Percentiles rank a stretch among this genome's conserved stretches.
phyloP scores from a whole-genome alignment of 805 yeast genomes.

The Pichia paraexigua region DNA sequence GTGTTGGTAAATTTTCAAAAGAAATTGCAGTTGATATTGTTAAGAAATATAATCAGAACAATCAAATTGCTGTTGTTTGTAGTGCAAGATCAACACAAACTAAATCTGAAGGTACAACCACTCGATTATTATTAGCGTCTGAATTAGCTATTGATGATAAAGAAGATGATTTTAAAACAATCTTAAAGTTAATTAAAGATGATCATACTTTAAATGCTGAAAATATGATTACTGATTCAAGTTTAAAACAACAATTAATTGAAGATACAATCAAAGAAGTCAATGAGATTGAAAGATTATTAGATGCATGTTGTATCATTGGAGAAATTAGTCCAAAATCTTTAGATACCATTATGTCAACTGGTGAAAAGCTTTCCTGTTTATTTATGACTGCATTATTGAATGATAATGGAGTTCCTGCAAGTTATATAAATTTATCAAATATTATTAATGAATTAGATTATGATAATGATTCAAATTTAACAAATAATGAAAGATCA shows the following conservation, averaged over 20 bases:
- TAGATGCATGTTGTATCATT: conserved; percentile 82
- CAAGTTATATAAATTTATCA: conserved; percentile 74
- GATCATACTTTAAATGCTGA: conserved; percentile 78
- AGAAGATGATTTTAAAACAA: conserved; percentile 40
- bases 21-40: conserved; percentile 82
- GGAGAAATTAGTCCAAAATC: conserved; percentile 90
- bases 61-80: conserved; percentile 87
- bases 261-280: conserved; percentile 58
- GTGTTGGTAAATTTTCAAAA: conserved; percentile 89
- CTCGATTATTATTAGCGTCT: conserved; percentile 76
- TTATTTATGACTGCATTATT: conserved; percentile 79
- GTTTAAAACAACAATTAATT: conserved; percentile 46
- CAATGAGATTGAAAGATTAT: conserved; percentile 54
- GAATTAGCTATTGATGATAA: conserved; percentile 60
- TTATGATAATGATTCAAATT: conserved; percentile 33
- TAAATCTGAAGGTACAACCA: conserved; percentile 93
- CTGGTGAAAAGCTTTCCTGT: conserved; percentile 91
- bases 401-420: conserved; percentile 72
- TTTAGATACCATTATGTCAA: conserved; percentile 80
- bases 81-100: conserved; percentile 89
- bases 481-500: conserved; percentile 10
- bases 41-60: conserved; percentile 47
- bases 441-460: conserved; percentile 38
- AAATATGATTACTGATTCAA: conserved; percentile 35
- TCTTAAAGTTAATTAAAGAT: conserved; percentile 59